Evolutionary conservation across 306 rosid genomes (phyloP), one percentile per base, ranked within the genome.

Genomic region (Lathyrus aphaca): DNA sequence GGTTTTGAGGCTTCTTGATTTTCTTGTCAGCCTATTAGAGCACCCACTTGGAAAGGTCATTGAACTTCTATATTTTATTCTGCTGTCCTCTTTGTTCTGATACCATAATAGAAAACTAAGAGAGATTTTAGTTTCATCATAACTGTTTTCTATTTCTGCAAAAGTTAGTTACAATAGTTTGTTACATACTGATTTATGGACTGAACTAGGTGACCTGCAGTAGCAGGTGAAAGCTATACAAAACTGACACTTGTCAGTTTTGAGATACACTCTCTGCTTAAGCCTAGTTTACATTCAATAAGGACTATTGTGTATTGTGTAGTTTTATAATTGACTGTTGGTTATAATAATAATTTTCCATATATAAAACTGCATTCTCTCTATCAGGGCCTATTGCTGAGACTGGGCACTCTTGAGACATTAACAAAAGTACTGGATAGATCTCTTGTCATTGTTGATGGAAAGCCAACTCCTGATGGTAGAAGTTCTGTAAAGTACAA

Each of bases 31-130:
- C 78, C 80, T 94, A 74, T 78, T 84, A 82, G 97, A 89, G 91
- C 97, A 94, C 85, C 96, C 99, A 21, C 85, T 72, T 73, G 89
- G 88, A 82, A 87, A 94, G 99, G 99, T 94, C 65, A 19, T 25
- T 30, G 30, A 32, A 10, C 15, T 42, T 61, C 42, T 70, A 39
- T 45, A 51, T 70, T 45, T 48, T 66, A 39, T 39, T 21, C 51
- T 66, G 25, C 55, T 53, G 68, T 38, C 18, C 1, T 42, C 39
- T 63, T 16, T 54, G 63, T 72, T 61, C 63, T n/a, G n/a, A n/a
- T n/a, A n/a, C n/a, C n/a, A n/a, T n/a, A n/a, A n/a, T n/a, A n/a
- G n/a, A n/a, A n/a, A n/a, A n/a, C n/a, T n/a, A n/a, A n/a, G n/a
- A n/a, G n/a, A n/a, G n/a, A n/a, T n/a, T n/a, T n/a, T n/a, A n/a